Conservation (phyloP, 2,329 filamentous ascomycete species). For the Amauroascus verrucosus region DNA sequence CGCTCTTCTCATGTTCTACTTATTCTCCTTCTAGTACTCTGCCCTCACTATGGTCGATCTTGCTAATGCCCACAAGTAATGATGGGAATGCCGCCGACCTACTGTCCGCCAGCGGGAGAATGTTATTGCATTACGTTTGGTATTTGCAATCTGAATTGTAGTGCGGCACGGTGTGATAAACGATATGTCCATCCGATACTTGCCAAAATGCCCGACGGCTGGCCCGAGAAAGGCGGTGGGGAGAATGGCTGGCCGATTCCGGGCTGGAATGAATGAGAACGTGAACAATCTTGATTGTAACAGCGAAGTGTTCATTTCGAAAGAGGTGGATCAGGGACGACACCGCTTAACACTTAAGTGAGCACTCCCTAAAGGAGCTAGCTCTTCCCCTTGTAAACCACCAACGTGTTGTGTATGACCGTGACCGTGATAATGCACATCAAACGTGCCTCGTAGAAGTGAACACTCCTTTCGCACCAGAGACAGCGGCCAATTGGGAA, state of each 20-base stretch:
- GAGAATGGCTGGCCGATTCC: slow-evolving; percentile 23
- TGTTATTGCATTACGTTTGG: slow-evolving; percentile 61
- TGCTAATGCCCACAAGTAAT: slow-evolving; percentile 15
- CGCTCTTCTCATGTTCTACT: no score
- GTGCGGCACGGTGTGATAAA: slow-evolving; percentile 37
- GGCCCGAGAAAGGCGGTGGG: slow-evolving; percentile 50
- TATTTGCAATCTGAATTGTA: slow-evolving; percentile 42
- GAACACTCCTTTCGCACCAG: no score
- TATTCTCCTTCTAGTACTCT: no score
- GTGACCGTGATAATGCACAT: no score
- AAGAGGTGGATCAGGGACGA: background rate
- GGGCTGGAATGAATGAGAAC: slow-evolving; percentile 15
- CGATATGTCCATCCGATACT: slow-evolving; percentile 52
- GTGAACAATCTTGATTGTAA: background rate
- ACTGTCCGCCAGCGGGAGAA: slow-evolving; percentile 51
- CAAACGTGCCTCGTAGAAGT: no score
- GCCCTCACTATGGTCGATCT: no score
- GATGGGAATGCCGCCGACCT: slow-evolving; percentile 43
- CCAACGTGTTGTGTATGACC: no score
- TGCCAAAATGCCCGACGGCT: slow-evolving; percentile 49
- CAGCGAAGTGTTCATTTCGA: background rate
- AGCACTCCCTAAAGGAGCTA: no score
- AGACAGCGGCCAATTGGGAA: no score
- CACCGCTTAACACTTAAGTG: no score
- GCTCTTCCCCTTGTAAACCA: no score